These are phyloP conservation scores for Phytophthora ramorum DNA, from an alignment of 352 stramenopile species.

Conservation along the genomic window DNA sequence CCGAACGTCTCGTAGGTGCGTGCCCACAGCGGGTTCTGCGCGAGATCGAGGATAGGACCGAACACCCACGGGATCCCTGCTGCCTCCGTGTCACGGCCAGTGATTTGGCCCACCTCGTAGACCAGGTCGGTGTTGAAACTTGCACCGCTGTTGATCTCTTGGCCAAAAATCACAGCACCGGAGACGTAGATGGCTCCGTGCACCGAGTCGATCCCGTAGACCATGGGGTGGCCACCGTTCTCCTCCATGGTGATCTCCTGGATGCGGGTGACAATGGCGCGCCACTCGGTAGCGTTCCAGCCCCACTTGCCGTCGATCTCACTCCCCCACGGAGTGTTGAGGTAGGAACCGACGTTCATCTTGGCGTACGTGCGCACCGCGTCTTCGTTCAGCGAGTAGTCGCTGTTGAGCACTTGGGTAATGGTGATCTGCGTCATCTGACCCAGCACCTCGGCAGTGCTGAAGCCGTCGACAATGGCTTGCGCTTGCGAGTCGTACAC, in stretches of 20 bases:
- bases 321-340: slow-evolving; percentile 70
- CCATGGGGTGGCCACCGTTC: slow-evolving; percentile 61
- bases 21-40: slow-evolving; percentile 87
- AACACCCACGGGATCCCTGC: slow-evolving; percentile 93
- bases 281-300: slow-evolving; percentile 74
- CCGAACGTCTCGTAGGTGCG: slow-evolving; percentile 94
- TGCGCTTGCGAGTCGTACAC: slow-evolving; percentile 48
- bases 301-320: slow-evolving; percentile 37
- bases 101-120: slow-evolving; percentile 71
- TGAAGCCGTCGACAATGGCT: slow-evolving; percentile 62
- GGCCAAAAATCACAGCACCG: slow-evolving; percentile 83
- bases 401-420: slow-evolving; percentile 63
- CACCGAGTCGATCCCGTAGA: slow-evolving; percentile 93
- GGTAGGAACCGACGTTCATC: slow-evolving; percentile 86
- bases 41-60: slow-evolving; percentile 83
- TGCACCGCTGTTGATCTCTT: slow-evolving; percentile 90
- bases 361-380: slow-evolving; percentile 70
- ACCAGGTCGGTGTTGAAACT: slow-evolving; percentile 89
- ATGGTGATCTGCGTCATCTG: slow-evolving; percentile 94
- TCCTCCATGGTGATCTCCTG: slow-evolving; percentile 81
- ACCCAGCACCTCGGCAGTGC: slow-evolving; percentile 66
- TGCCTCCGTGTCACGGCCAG: slow-evolving; percentile 83
- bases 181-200: slow-evolving; percentile 91
- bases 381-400: slow-evolving; percentile 68
- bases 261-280: slow-evolving; percentile 75